A percentile compares a stretch with the other conserved stretches of the same genome.
These are phyloP conservation scores for Amanita muscaria DNA, from an alignment of 768 basidiomycete species.

Conservation along the genomic window DNA sequence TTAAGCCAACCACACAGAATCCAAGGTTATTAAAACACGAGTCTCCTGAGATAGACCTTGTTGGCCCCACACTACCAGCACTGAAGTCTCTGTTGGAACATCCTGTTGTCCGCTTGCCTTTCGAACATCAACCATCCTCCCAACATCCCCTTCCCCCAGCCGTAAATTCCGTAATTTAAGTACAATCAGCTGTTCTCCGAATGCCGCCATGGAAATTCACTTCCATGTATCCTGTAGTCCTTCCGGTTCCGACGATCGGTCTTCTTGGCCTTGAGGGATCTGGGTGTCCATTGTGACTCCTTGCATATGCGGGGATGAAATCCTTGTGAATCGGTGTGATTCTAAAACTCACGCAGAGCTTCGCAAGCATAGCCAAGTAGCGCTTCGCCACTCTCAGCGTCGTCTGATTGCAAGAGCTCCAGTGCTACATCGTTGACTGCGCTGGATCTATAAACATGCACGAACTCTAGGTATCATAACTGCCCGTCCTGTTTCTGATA, in stretches of 20 bases:
- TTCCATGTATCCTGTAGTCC: slow-evolving; percentile 22
- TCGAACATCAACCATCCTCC: slow-evolving; percentile 50
- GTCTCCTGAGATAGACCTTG: slow-evolving; percentile 66
- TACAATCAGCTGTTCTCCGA: slow-evolving; percentile 29
- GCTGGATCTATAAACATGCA: too few species aligned
- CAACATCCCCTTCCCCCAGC: slow-evolving; percentile 36
- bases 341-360: slow-evolving; percentile 33
- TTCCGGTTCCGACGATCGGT: slow-evolving; percentile 24
- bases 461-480: too few species aligned
- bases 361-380: slow-evolving; percentile 43
- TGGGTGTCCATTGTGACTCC: slow-evolving; percentile 22
- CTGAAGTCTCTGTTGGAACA: slow-evolving; percentile 68
- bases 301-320: slow-evolving; percentile 34
- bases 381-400: slow-evolving; percentile 24
- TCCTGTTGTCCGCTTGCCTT: slow-evolving; percentile 76
- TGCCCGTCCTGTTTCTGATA: too few species aligned
- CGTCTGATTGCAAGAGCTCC: slow-evolving; percentile 23
- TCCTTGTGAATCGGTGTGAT: slow-evolving; percentile 15
- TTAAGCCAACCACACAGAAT: slow-evolving; percentile 43
- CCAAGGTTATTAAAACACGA: slow-evolving; percentile 77
- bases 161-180: slow-evolving; percentile 37
- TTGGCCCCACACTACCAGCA: slow-evolving; percentile 70
- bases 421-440: too few species aligned
- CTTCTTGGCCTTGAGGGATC: slow-evolving; percentile 29
- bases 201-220: slow-evolving; percentile 32